These are phyloP conservation scores for Nakaseomyces kungkrabaensis DNA, from an alignment of 1,139 yeast species.

Conservation along the genomic window DNA sequence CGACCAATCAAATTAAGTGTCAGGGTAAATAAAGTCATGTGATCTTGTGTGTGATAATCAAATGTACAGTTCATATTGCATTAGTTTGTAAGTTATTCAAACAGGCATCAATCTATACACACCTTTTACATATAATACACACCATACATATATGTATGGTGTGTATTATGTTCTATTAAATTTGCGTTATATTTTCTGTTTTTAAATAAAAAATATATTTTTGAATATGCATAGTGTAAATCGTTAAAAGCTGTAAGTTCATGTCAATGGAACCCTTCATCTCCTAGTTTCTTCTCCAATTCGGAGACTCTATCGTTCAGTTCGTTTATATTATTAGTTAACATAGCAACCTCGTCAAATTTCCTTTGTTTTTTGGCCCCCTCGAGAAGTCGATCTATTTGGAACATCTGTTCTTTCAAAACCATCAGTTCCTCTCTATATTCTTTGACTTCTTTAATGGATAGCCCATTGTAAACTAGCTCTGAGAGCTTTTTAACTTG, in stretches of 20 bases:
- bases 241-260: no score
- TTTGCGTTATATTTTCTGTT: no score
- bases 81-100: no score
- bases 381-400: conserved; percentile 55
- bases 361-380: conserved; percentile 56
- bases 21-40: neutral
- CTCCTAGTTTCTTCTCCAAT: conserved; percentile 51
- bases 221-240: no score
- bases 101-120: no score
- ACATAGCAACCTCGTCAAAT: conserved; percentile 64
- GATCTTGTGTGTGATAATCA: no score
- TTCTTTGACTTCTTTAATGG: conserved; percentile 41
- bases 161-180: no score
- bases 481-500: conserved; percentile 13
- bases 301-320: conserved; percentile 42
- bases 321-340: conserved; percentile 52
- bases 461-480: conserved; percentile 15
- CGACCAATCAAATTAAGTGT: neutral
- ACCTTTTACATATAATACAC: no score
- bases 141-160: no score
- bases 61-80: no score
- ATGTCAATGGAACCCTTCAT: conserved; percentile 39
- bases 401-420: conserved; percentile 68
- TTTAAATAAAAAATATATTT: no score
- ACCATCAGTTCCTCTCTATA: conserved; percentile 75